Evolutionary conservation across 108 stramenopile species (phyloP), one percentile per base, ranked within the genome.

Genomic region (Cyclostephanos tholiformis): DNA sequence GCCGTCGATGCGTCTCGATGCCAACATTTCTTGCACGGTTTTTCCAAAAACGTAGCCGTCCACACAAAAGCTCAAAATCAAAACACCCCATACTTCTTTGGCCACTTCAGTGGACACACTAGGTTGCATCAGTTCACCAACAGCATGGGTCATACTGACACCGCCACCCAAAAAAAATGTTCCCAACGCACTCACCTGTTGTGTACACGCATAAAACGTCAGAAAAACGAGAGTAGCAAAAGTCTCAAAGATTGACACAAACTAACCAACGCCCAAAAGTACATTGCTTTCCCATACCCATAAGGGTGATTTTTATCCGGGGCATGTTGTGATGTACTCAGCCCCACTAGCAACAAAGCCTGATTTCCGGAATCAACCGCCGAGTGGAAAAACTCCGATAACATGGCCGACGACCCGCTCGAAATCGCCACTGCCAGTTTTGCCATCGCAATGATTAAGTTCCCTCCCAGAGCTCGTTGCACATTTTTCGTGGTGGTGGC

Each of bases 291-390:
- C 35, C 93, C 93, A 69, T 92, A 96, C 23, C 95, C 98, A 72
- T 98, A 97, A 27, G 96, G 97, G 84, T 98, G 97, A 22, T 56
- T 56, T 32, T 83, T 77, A 65, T 98, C 97, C 1, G 97, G 95
- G 11, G 77, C 84, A 46, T 86, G 84, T 7, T 74, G 56, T 5
- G 97, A 87, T 61, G 88, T 84, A 17, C 87, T 83, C 8, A 98
- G 73, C 2, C 98, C 97, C 36, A 96, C 73, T 2, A 97, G 68
- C 12, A 99, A 80, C 55, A 99, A 72, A 22, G 86, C 77, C 72
- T 99, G 98, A 80, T 99, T 99, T 0, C 91, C 97, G 60, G 93
- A 90, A 79, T 99, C 98, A 0, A 96, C 96, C 43, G 94, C 86
- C 52, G 89, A 88, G 76, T 99, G 98, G 23, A 99, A 84, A 36